These are phyloP conservation scores for Syzygium grande DNA, from an alignment of 345 rosid genomes.

Conservation along the genomic window DNA sequence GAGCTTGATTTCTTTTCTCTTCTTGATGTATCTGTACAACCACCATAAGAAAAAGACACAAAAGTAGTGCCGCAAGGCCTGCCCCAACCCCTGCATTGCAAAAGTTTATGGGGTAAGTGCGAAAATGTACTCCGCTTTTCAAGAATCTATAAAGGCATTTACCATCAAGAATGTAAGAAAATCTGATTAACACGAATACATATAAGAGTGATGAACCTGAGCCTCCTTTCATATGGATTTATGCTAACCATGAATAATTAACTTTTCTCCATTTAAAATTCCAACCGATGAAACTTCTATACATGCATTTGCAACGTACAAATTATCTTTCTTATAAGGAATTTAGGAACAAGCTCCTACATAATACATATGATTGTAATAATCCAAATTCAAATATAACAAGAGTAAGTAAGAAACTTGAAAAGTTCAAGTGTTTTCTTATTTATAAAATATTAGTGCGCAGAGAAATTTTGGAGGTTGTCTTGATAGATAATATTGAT, in stretches of 20 bases:
- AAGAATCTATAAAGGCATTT: not conserved
- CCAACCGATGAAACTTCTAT: too few relatives aligned
- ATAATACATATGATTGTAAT: too few relatives aligned
- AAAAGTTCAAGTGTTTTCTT: not conserved
- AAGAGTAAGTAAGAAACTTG: not conserved
- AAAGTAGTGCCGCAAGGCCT: not conserved
- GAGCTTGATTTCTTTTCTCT: not conserved
- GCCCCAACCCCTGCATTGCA: not conserved
- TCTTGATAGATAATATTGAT: too few relatives aligned
- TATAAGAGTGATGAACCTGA: not conserved
- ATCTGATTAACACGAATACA: not conserved
- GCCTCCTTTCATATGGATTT: not conserved
- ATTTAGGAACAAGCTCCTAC: too few relatives aligned
- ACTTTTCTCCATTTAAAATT: too few relatives aligned
- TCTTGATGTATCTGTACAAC: not conserved
- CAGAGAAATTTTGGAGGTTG: not conserved
- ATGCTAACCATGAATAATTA: not conserved
- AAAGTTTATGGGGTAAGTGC: not conserved
- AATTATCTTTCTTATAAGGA: too few relatives aligned
- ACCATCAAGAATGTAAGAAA: not conserved
- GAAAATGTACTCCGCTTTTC: accelerated
- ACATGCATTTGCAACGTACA: too few relatives aligned
- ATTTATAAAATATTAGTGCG: not conserved
- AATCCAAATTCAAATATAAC: not conserved
- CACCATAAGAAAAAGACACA: not conserved